Base-by-base conservation (phyloP, 176 grass and related monocot species). In the Otatea glauca region DNA sequence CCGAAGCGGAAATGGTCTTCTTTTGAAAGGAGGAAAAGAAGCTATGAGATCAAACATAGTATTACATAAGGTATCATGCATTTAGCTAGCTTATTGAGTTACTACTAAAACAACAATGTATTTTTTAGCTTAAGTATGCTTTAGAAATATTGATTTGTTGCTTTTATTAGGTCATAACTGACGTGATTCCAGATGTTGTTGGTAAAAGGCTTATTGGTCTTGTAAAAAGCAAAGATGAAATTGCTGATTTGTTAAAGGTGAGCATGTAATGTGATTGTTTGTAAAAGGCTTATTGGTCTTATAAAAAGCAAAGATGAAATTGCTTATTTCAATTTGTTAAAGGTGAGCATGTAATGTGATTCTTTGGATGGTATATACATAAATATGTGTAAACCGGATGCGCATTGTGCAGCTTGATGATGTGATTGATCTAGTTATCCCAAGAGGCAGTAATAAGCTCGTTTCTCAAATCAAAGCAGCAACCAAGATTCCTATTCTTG, bases 21-120 rank as follows among this genome's bases (percentile, higher is more conserved):
- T 99, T 80, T 65, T 99, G 81, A 99, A 99, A 89, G 97, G 97
- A 78, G 97, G 97, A 25, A 99, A 99, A 81, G 97, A 99, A 90
- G 97, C 92, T 84, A 99, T 88, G 93, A 92, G 93, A 86, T 99
- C 97, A 25, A 99, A 99, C 55, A 38, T 81, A 89, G 92, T 96
- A 83, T 89, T 99, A 53, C 93, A 99, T 76, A 94, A 96, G 97
- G 97, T 99, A 75, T 82, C 51, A 37, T 62, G 1, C 18, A 23
- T 58, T 75, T 60, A 66, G 16, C 5, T 27, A 86, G 4, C 21
- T 79, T 73, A 29, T 5, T 21, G 21, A 76, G 37, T 61, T 77
- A 47, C 34, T 65, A 44, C 14, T 65, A 71, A 32, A 25, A 24
- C 61, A 10, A 12, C 3, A 38, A 66, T 20, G 24, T 16, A 5